Evolutionary conservation across 768 basidiomycete species (phyloP).

Genomic region (Mycena rosella): DNA sequence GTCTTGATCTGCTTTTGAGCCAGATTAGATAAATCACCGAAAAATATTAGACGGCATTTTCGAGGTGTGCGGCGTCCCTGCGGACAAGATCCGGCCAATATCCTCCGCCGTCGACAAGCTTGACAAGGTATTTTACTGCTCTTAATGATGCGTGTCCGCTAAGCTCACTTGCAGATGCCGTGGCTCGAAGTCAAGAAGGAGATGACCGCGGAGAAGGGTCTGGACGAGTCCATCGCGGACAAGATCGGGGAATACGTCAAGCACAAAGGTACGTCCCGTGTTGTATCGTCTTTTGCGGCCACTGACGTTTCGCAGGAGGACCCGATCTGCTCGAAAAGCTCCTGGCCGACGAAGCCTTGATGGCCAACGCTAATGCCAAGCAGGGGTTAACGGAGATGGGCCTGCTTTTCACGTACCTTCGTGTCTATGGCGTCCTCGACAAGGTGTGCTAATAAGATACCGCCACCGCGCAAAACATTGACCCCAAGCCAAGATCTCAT

Average conservation of each 20-base stretch:
- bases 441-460: slow-evolving; percentile 61
- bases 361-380: slow-evolving; percentile 79
- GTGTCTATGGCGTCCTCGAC: slow-evolving; percentile 82
- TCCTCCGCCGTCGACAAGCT: slow-evolving; percentile 98
- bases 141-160: slow-evolving; percentile 1
- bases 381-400: slow-evolving; percentile 91
- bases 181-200: slow-evolving; percentile 96
- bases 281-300: background rate
- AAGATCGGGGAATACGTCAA: slow-evolving; percentile 98
- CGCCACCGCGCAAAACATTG: background rate
- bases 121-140: slow-evolving; percentile 77
- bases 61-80: slow-evolving; percentile 93
- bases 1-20: background rate
- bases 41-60: slow-evolving; percentile 98
- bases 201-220: slow-evolving; percentile 96
- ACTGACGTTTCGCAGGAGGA: slow-evolving; percentile 67
- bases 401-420: slow-evolving; percentile 84
- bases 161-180: slow-evolving; percentile 64
- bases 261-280: slow-evolving; percentile 77
- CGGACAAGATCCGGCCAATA: slow-evolving; percentile 90
- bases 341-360: slow-evolving; percentile 71
- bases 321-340: slow-evolving; percentile 81
- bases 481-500: slow-evolving; percentile 76
- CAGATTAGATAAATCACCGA: slow-evolving; percentile 86
- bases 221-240: slow-evolving; percentile 86